These are phyloP conservation scores for Camelina sativa DNA, from an alignment of 345 rosid genomes.

Conservation along the genomic window DNA sequence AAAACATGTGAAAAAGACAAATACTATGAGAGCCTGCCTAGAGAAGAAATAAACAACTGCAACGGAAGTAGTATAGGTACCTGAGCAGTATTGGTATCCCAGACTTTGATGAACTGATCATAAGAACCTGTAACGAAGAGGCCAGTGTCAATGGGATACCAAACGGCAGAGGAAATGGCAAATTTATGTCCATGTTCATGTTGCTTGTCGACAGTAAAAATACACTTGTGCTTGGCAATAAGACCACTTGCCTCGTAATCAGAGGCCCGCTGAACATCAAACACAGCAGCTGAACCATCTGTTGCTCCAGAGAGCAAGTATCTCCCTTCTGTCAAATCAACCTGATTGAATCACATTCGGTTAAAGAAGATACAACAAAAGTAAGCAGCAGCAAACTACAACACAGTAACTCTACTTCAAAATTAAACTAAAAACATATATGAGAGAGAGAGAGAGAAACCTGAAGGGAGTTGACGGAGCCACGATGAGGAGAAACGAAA, in stretches of 20 bases:
- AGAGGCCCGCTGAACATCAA: constrained; percentile 68
- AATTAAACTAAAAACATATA: neutral
- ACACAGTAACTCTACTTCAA: no score
- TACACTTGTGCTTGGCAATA: constrained; percentile 73
- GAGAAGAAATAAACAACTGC: neutral
- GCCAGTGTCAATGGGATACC: constrained; percentile 98
- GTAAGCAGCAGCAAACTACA: neutral
- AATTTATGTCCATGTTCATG: constrained; percentile 73
- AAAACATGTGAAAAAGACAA: constrained; percentile 19
- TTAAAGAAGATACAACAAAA: neutral
- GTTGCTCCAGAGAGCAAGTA: constrained; percentile 84
- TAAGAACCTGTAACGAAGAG: constrained; percentile 85
- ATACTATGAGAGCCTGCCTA: constrained; percentile 1
- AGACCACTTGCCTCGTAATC: constrained; percentile 67
- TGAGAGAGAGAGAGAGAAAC: constrained; percentile 43
- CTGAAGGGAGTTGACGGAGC: constrained; percentile 92
- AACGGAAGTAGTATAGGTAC: constrained; percentile 37
- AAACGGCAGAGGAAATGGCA: constrained; percentile 79
- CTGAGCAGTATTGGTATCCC: constrained; percentile 94
- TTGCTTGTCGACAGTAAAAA: constrained; percentile 78
- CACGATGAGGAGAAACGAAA: constrained; percentile 80
- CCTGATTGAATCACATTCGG: constrained; percentile 50
- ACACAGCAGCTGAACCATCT: constrained; percentile 86
- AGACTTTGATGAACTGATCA: constrained; percentile 80
- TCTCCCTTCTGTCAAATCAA: constrained; percentile 90